Percentiles rank a stretch among this genome's conserved stretches.
Conservation (phyloP, 208 protist genomes). For the Jaenimonas drosophilae region DNA sequence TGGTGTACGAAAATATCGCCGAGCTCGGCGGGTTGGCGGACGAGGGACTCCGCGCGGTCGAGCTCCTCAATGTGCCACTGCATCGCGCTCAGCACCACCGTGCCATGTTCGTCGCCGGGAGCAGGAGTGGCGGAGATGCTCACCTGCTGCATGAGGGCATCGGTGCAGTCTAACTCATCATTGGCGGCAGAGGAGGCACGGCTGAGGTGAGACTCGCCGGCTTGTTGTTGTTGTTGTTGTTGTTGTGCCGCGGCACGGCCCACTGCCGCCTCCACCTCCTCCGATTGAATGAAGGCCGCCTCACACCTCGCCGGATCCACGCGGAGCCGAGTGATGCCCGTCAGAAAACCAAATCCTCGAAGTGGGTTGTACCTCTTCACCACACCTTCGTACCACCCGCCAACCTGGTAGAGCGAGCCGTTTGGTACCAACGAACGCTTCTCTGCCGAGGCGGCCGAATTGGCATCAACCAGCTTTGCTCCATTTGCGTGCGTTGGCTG, state of each 20-base stretch:
- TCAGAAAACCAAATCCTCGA: constrained; percentile 65
- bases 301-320: constrained; percentile 12
- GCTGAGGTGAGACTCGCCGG: not conserved
- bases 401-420: constrained; percentile 25
- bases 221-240: not conserved
- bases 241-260: not conserved
- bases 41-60: not conserved
- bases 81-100: constrained; percentile 24
- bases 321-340: constrained; percentile 23
- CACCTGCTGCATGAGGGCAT: not conserved
- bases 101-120: constrained; percentile 11
- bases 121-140: not conserved
- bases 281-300: constrained; percentile 5
- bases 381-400: constrained; percentile 43
- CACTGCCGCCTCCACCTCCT: not conserved
- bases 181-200: not conserved
- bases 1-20: constrained; percentile 30
- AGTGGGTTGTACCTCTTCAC: constrained; percentile 73
- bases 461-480: constrained; percentile 2
- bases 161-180: not conserved
- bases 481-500: not conserved
- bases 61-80: constrained; percentile 20
- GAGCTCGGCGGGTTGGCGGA: not conserved
- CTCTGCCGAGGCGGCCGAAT: too few species aligned
- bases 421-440: too few species aligned